Evolutionary conservation across 208 protist species (phyloP).

Genomic region (Trichomonas vaginalis): DNA sequence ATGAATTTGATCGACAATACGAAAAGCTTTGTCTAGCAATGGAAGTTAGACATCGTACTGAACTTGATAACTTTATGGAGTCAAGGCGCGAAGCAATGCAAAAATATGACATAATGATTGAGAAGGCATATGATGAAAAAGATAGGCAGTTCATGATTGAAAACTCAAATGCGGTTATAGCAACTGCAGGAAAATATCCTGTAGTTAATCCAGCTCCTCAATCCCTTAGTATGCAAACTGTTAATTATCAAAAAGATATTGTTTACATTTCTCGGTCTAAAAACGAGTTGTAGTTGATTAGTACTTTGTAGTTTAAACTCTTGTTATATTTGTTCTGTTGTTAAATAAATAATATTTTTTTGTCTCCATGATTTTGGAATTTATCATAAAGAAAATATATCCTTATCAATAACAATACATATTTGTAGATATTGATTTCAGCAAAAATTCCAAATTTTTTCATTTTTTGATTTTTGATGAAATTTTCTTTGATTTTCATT

Average conservation of each 20-base stretch:
- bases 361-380: no score
- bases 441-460: no score
- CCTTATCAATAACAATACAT: no score
- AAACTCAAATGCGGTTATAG: not conserved
- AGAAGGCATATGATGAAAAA: not conserved
- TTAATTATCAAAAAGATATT: not conserved
- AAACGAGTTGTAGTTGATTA: no score
- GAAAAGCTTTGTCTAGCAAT: not conserved
- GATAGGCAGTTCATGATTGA: not conserved
- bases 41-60: not conserved
- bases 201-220: not conserved
- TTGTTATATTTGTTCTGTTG: no score
- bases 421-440: no score
- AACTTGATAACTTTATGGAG: not conserved
- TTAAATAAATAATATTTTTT: no score
- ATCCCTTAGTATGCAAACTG: not conserved
- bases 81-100: not conserved
- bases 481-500: no score
- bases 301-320: no score
- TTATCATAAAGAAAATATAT: no score
- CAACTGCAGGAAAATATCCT: not conserved
- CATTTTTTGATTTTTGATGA: no score
- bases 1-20: not conserved
- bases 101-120: not conserved
- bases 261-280: not conserved